Conservation (phyloP, 805 yeast genomes). For the Starmerella vaccinii region DNA sequence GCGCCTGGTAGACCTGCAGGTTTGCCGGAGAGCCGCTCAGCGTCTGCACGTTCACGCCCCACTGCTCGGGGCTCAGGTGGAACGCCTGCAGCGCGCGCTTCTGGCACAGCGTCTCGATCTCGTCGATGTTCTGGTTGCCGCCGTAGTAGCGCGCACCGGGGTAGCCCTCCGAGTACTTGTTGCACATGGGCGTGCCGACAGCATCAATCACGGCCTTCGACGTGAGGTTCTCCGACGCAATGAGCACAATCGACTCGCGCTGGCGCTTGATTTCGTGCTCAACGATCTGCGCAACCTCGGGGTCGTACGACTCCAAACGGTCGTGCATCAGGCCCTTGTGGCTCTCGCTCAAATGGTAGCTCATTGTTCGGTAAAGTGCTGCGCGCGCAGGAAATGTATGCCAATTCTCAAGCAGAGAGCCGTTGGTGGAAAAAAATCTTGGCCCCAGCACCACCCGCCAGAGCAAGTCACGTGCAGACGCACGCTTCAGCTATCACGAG, state of each 20-base stretch:
- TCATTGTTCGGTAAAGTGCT: too few relatives aligned
- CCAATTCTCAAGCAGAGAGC: too few relatives aligned
- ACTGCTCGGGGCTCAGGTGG: slow-evolving; percentile 61
- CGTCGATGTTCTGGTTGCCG: slow-evolving; percentile 94
- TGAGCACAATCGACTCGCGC: slow-evolving; percentile 82
- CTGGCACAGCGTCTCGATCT: slow-evolving; percentile 86
- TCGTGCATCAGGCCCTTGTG: slow-evolving; percentile 28
- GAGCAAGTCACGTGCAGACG: too few relatives aligned
- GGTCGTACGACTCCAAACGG: slow-evolving; percentile 28
- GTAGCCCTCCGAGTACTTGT: slow-evolving; percentile 98
- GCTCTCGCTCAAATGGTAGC: slow-evolving; percentile 29
- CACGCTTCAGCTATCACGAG: slow-evolving; percentile 2
- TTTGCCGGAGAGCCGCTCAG: slow-evolving; percentile 97
- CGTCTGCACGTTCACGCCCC: slow-evolving; percentile 98
- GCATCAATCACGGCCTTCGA: slow-evolving; percentile 93
- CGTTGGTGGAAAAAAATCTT: not conserved
- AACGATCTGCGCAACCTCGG: slow-evolving; percentile 35
- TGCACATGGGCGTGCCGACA: slow-evolving; percentile 94
- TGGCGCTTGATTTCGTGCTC: slow-evolving; percentile 80
- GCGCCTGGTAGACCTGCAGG: slow-evolving; percentile 89
- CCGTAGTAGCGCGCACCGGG: slow-evolving; percentile 99
- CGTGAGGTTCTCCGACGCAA: slow-evolving; percentile 96
- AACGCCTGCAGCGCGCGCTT: slow-evolving; percentile 89
- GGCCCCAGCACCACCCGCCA: too few relatives aligned
- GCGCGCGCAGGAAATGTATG: too few relatives aligned